Conservation (phyloP, 179 eudicot genomes). For the Sideroxylon spinosum region DNA sequence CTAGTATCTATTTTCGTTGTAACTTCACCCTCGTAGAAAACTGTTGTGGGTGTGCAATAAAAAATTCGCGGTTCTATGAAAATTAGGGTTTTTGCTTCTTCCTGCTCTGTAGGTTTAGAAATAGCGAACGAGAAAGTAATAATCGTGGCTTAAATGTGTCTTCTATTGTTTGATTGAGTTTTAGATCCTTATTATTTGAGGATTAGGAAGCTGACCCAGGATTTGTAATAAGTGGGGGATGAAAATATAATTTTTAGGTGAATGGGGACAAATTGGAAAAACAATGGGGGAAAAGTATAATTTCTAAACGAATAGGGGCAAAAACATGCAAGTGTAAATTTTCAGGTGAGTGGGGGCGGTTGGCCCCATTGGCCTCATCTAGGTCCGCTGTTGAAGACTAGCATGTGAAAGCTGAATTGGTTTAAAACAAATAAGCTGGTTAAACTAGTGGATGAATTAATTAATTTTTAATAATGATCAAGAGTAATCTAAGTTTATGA, state of each 20-base stretch:
- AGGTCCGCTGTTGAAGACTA: background rate
- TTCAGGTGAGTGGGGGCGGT: too few species aligned
- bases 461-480: background rate
- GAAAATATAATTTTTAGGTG: too few species aligned
- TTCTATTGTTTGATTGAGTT: background rate
- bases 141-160: too few species aligned
- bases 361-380: too few species aligned
- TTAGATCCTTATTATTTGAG: background rate
- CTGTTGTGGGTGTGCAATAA: background rate
- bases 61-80: background rate
- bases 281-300: too few species aligned
- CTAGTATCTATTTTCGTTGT: background rate
- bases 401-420: background rate
- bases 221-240: too few species aligned
- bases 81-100: background rate
- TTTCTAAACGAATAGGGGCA: too few species aligned
- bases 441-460: background rate
- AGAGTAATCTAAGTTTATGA: background rate
- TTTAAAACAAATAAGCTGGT: background rate
- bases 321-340: too few species aligned
- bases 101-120: background rate
- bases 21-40: background rate
- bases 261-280: too few species aligned
- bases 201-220: too few species aligned
- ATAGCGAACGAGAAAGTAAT: background rate